Conservation (phyloP, 1,139 yeast genomes). For the Yamadazyma mexicana region DNA sequence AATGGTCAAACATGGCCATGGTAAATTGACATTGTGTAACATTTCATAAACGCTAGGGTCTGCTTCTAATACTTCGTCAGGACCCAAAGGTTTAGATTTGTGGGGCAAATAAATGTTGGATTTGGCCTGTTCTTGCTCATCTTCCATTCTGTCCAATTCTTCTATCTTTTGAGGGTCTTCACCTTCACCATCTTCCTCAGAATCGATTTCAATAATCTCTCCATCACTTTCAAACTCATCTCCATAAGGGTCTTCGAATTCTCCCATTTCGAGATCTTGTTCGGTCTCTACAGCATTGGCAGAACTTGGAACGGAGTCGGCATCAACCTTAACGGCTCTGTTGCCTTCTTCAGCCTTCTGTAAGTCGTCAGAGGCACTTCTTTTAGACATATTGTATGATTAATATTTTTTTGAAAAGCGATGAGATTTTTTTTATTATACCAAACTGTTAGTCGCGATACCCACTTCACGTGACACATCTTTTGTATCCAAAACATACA, state of each 20-base stretch:
- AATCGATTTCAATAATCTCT: constrained; percentile 77
- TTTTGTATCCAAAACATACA: not conserved
- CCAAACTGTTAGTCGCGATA: not conserved
- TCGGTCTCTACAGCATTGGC: constrained; percentile 15
- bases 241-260: constrained; percentile 90
- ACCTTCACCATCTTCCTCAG: constrained; percentile 55
- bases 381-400: constrained; percentile 56
- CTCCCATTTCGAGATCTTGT: constrained; percentile 70
- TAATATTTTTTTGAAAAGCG: not conserved
- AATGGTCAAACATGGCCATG: constrained; percentile 96
- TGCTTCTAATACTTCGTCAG: constrained; percentile 94
- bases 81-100: constrained; percentile 84
- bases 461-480: constrained; percentile 3
- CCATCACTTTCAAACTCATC: constrained; percentile 96
- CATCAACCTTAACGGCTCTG: constrained; percentile 9
- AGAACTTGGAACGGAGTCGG: constrained; percentile 32
- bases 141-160: constrained; percentile 34
- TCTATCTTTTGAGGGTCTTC: constrained; percentile 24
- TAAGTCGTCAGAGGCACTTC: constrained; percentile 47
- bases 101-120: constrained; percentile 77
- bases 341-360: constrained; percentile 25
- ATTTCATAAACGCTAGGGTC: constrained; percentile 95
- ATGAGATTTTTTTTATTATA: constrained; percentile 2
- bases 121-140: constrained; percentile 25
- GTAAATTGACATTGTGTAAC: constrained; percentile 90